Conservation (phyloP, 169 alveolate species). For the Fabrea salina region DNA sequence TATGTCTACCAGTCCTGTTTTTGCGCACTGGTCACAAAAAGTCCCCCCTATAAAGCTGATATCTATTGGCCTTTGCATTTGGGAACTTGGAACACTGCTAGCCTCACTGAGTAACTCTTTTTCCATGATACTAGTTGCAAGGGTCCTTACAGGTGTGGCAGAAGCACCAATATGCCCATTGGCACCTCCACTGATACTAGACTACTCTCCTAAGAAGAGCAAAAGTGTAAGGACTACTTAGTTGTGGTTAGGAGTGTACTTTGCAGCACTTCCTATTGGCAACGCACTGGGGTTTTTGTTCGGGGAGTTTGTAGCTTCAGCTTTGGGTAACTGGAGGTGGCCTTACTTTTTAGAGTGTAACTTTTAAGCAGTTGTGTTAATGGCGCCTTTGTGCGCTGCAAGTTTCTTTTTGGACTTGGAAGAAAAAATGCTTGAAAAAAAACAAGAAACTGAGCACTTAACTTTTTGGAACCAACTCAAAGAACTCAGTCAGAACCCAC, state of each 20-base stretch:
- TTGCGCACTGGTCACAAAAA: conserved; percentile 28
- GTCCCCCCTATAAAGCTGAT: conserved; percentile 24
- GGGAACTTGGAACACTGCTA: background rate
- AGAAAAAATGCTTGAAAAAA: background rate
- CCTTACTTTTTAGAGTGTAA: background rate
- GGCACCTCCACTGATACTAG: conserved; percentile 37
- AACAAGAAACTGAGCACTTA: background rate
- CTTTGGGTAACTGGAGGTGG: conserved; percentile 9
- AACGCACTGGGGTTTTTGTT: conserved; percentile 33
- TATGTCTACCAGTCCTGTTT: conserved; percentile 32
- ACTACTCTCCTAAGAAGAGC: conserved; percentile 26
- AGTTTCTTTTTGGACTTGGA: background rate
- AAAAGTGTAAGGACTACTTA: too few relatives aligned
- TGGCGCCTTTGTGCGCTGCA: background rate
- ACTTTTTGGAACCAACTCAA: background rate
- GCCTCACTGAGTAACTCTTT: background rate
- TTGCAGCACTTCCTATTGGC: conserved; percentile 33
- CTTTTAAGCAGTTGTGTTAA: background rate
- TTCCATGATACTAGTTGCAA: background rate
- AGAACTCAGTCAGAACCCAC: background rate
- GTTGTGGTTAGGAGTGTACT: conserved; percentile 26
- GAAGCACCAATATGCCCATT: conserved; percentile 31
- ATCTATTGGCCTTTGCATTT: conserved; percentile 29
- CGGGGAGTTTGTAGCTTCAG: background rate
- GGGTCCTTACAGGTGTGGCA: conserved; percentile 33